Evolutionary conservation across 1,139 yeast species (phyloP).

Genomic region (Yamadazyma diospyri): DNA sequence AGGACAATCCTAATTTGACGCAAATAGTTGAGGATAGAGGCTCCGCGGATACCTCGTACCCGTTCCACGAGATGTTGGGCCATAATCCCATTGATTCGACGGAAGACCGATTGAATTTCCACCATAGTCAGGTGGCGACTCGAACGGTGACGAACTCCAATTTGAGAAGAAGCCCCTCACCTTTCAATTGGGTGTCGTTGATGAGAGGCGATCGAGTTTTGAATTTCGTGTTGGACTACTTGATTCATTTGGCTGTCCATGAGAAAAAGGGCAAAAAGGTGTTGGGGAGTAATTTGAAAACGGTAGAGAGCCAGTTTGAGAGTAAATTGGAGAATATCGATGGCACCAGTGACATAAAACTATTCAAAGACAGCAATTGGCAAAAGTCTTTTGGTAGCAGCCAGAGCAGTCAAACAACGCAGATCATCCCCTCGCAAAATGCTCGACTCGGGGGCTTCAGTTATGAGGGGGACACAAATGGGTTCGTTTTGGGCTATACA

Average conservation of each 20-base stretch:
- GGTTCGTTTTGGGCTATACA: conserved; percentile 1
- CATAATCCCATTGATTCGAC: conserved; percentile 11
- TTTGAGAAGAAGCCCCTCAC: conserved; percentile 25
- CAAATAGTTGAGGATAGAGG: neutral
- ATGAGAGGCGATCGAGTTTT: conserved; percentile 22
- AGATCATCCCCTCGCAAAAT: neutral
- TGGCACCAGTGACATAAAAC: conserved; percentile 4
- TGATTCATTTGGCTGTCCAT: conserved; percentile 2
- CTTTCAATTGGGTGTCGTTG: conserved; percentile 34
- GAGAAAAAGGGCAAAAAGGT: conserved; percentile 1
- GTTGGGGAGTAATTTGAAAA: neutral
- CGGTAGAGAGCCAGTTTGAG: conserved; percentile 4
- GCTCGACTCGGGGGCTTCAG: neutral
- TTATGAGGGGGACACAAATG: neutral
- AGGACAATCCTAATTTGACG: neutral
- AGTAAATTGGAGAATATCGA: conserved; percentile 4
- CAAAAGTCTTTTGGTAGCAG: neutral
- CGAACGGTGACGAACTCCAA: neutral
- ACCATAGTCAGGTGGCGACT: conserved; percentile 10
- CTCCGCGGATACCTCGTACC: neutral
- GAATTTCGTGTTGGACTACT: conserved; percentile 4
- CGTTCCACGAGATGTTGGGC: conserved; percentile 9
- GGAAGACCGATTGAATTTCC: conserved; percentile 31
- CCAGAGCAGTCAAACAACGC: neutral
- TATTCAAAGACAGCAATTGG: conserved; percentile 1